Base-by-base conservation (phyloP, 2,329 filamentous ascomycete genomes). In the Stachybotrys echinatus region DNA sequence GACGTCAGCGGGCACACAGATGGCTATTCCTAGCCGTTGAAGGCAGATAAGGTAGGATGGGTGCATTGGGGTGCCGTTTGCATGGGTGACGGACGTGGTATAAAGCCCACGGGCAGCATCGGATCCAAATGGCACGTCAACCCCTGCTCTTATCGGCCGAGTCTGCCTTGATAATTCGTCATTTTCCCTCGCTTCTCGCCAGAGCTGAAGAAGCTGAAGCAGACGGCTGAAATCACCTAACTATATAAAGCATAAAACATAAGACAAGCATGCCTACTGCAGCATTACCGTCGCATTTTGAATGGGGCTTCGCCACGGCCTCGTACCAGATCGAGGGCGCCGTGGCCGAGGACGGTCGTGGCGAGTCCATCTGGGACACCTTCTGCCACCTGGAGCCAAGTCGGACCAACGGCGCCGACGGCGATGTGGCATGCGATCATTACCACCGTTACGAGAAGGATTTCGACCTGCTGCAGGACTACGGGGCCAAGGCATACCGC, bases 401-500 rank as follows among this genome's bases (percentile, higher is more conserved):
- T 6, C 62, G 61, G 20, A 65, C 66, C 18, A 68, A 63, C 27
- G 62, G 65, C n/a, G 57, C 58, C 18, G 64, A 61, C 27, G 74
- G 71, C 2, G 76, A 79, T 52, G 58, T 79, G 17, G 65, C 66
- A 6, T 65, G 65, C 31, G 62, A 67, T n/a, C 65, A 69, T 45
- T 71, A 70, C 49, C 61, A 71, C 49, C 55, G 61, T 2, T 60
- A 61, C 17, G 59, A 62, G 12, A 69, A 79, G 49, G 82, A 85
- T 56, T 76, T 84, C 53, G 76, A 72, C 3, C 67, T 85, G 14
- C 65, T 85, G 56, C 79, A 78, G 57, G 64, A 73, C 44, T 74
- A 74, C 37, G 77, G 79, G 46, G 76, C 79, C 8, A 72, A 75
- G 56, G 76, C 75, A 2, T 85, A 84, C 59, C 77, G 81, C 23